Evolutionary conservation across 192 early-diverging fungal species (phyloP).

Genomic region (Linnemannia elongata): DNA sequence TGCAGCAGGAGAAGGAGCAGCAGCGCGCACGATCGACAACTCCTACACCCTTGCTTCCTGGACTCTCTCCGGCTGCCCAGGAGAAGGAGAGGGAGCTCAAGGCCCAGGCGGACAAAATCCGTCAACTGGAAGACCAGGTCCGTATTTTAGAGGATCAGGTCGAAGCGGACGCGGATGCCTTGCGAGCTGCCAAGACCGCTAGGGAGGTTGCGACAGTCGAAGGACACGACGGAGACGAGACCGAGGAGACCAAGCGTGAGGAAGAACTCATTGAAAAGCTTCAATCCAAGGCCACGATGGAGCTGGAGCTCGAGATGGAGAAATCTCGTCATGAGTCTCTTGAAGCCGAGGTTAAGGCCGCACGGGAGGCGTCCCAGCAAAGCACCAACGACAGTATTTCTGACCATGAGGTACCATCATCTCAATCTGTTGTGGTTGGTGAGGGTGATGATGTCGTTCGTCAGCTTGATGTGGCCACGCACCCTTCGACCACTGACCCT

Average conservation of each 20-base stretch:
- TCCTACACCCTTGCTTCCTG: background rate
- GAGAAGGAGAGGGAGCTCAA: slow-evolving; percentile 31
- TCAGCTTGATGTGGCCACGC: slow-evolving; percentile 7
- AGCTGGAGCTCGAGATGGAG: slow-evolving; percentile 28
- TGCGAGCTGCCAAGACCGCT: background rate
- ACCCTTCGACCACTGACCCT: background rate
- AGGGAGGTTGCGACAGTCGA: background rate
- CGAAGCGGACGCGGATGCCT: slow-evolving; percentile 23
- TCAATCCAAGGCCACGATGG: slow-evolving; percentile 31
- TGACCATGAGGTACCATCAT: background rate
- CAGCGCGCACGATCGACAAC: background rate
- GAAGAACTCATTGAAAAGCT: slow-evolving; percentile 32
- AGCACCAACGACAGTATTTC: slow-evolving; percentile 13
- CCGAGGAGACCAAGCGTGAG: slow-evolving; percentile 12
- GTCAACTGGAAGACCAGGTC: slow-evolving; percentile 29
- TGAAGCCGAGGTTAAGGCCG: background rate
- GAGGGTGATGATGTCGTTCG: slow-evolving; percentile 1
- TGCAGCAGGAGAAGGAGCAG: slow-evolving; percentile 41
- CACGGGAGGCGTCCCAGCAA: slow-evolving; percentile 5
- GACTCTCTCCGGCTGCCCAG: background rate
- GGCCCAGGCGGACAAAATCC: slow-evolving; percentile 18
- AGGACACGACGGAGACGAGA: background rate
- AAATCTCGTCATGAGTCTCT: slow-evolving; percentile 5
- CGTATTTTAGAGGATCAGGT: slow-evolving; percentile 8
- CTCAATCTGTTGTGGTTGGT: slow-evolving; percentile 10